Percentiles rank a stretch among this genome's conserved stretches.
phyloP scores from a whole-genome alignment of 352 stramenopile species.

The Globisporangium nunn region DNA sequence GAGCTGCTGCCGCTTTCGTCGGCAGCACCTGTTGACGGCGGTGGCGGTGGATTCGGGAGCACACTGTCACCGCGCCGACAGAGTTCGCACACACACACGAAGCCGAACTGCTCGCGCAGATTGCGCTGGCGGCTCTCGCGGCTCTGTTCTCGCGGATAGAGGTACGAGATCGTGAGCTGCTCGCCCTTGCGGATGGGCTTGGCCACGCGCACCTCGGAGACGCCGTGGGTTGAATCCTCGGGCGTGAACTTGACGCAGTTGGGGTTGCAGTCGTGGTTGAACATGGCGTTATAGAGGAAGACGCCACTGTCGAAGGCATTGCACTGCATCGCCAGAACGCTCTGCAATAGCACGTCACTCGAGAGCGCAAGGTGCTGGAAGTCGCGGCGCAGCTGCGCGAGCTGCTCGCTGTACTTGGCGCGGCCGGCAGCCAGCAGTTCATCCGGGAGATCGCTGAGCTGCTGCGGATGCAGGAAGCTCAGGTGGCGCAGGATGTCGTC shows the following conservation, averaged over 20 bases:
- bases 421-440: constrained; percentile 44
- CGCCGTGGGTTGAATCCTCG: constrained; percentile 31
- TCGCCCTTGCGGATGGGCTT: constrained; percentile 79
- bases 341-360: constrained; percentile 76
- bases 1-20: not conserved
- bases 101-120: constrained; percentile 90
- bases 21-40: constrained; percentile 13
- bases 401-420: constrained; percentile 46
- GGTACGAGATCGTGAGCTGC: constrained; percentile 90
- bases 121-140: constrained; percentile 70
- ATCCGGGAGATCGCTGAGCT: constrained; percentile 57
- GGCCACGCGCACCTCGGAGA: constrained; percentile 91
- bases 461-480: constrained; percentile 80
- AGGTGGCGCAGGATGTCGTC: constrained; percentile 69
- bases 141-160: constrained; percentile 88
- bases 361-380: constrained; percentile 42
- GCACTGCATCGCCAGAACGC: constrained; percentile 89
- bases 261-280: constrained; percentile 93
- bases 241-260: constrained; percentile 93
- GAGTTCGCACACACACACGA: constrained; percentile 68
- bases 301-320: constrained; percentile 92
- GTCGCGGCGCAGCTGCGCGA: constrained; percentile 42
- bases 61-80: constrained; percentile 69
- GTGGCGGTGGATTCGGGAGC: constrained; percentile 22
- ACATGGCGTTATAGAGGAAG: constrained; percentile 92